Base-by-base conservation (phyloP, 331 rosid species). In the Malus hybrid region DNA sequence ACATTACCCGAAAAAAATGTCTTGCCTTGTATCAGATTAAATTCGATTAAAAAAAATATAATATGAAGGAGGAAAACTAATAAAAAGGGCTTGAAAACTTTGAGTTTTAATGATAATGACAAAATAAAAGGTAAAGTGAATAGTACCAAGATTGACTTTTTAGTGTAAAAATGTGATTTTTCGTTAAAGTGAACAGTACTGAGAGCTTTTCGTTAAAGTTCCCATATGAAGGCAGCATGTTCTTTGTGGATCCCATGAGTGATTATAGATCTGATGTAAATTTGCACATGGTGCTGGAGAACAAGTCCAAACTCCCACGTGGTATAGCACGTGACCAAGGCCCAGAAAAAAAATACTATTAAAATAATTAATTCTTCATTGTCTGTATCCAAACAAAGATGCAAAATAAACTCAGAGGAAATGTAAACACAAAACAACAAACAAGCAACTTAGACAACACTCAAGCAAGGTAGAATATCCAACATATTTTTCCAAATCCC, bases 361-460 rank as follows among this genome's bases (percentile, higher is more conserved):
- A 7, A 5, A 64, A 72, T 6, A 66, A 18, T 7, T 5, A 52
- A 6, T 10, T 42, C 48, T 10, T 3, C 48, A 1, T 1, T 42
- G 48, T 42, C 48, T 42, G 14, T 42, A 56, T 20, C n/a, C 64
- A 24, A 73, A 75, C 8, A 24, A 59, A 77, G 52, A 31, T 22
- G 3, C n/a, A n/a, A 8, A 48, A 44, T 31, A 52, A 80, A 67
- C 73, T 76, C 55, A 67, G 22, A 15, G 46, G 42, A 75, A 32
- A 59, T 34, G 60, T 76, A 77, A 31, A 82, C 8, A 5, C 3
- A 6, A 50, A 52, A 15, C 6, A 52, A 15, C 57, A 84, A 70
- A 76, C 78, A 79, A 63, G 66, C 80, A 76, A 72, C 42, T 44
- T 5, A 19, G 69, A 86, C 74, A 28, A 33, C 54, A 7, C 80